phyloP scores from a whole-genome alignment of 805 yeast species.

The Candida maltosa region DNA sequence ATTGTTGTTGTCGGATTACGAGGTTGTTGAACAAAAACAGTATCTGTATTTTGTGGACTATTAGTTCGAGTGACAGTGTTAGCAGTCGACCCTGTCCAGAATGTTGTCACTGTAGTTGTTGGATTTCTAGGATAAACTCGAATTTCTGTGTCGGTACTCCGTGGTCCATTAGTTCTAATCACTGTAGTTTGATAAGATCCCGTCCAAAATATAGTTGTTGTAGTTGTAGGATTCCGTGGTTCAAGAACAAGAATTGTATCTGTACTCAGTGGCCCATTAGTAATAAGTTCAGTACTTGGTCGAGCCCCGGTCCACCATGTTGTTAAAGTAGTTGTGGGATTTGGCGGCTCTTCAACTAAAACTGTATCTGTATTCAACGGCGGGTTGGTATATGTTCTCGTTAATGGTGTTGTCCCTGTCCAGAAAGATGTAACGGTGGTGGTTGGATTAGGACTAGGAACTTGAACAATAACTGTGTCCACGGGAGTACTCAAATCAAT shows the following conservation, averaged over 20 bases:
- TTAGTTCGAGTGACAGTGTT: constrained; percentile 1
- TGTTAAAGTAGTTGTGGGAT: constrained; percentile 11
- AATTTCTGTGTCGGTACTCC: constrained; percentile 7
- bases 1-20: constrained; percentile 1
- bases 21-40: constrained; percentile 6
- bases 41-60: constrained; percentile 5
- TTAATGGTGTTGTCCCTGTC: too few relatives aligned
- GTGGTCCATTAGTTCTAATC: background rate
- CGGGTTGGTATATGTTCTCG: too few relatives aligned
- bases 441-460: constrained; percentile 8
- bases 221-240: constrained; percentile 11
- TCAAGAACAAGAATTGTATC: constrained; percentile 6
- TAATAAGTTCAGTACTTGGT: constrained; percentile 3
- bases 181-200: constrained; percentile 4
- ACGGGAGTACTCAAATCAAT: constrained; percentile 6
- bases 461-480: constrained; percentile 3
- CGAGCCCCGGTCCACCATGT: constrained; percentile 7
- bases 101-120: constrained; percentile 8
- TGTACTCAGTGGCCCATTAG: constrained; percentile 5
- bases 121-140: constrained; percentile 11
- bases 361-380: constrained; percentile 13
- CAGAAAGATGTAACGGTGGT: background rate
- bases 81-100: constrained; percentile 8
- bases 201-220: constrained; percentile 9
- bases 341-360: constrained; percentile 11